These are phyloP conservation scores for Aeschynomene evenia DNA, from an alignment of 306 rosid genomes.

Conservation along the genomic window DNA sequence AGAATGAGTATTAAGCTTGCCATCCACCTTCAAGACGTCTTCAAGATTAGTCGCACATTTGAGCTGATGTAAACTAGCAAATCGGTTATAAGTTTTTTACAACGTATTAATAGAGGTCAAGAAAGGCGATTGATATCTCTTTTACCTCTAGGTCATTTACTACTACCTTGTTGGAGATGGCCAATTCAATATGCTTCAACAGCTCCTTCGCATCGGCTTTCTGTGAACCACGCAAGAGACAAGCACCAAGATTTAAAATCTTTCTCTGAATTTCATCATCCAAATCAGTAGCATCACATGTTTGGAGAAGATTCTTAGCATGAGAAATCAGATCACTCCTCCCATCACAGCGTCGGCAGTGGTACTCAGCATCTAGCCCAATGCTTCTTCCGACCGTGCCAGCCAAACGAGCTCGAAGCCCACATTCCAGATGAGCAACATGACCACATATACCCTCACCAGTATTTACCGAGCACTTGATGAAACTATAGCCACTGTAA, in stretches of 20 bases:
- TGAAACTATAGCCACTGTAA: conserved; percentile 61
- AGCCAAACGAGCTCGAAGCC: conserved; percentile 61
- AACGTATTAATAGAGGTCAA: conserved; percentile 2
- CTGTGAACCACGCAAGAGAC: conserved; percentile 70
- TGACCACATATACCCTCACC: conserved; percentile 67
- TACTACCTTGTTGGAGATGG: conserved; percentile 65
- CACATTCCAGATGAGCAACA: conserved; percentile 78
- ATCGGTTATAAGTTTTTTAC: conserved; percentile 39
- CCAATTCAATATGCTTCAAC: conserved; percentile 49
- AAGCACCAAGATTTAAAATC: conserved; percentile 57
- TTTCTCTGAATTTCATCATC: conserved; percentile 50
- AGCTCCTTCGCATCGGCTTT: conserved; percentile 51
- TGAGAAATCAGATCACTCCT: conserved; percentile 69
- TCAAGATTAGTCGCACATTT: conserved; percentile 50
- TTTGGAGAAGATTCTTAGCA: conserved; percentile 47
- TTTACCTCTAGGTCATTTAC: conserved; percentile 12
- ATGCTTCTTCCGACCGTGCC: conserved; percentile 73
- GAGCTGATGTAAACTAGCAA: conserved; percentile 58
- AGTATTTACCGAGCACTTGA: conserved; percentile 52
- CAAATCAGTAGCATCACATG: conserved; percentile 50
- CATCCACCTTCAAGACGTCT: conserved; percentile 55
- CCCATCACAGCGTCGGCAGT: conserved; percentile 84
- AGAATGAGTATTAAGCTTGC: conserved; percentile 20
- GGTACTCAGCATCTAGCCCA: conserved; percentile 68
- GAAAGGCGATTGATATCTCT: conserved; percentile 19